A percentile compares a stretch with the other conserved stretches of the same genome.
Evolutionary conservation across 1,139 yeast genomes (phyloP).

Genomic region (Blastobotrys serpentis): DNA sequence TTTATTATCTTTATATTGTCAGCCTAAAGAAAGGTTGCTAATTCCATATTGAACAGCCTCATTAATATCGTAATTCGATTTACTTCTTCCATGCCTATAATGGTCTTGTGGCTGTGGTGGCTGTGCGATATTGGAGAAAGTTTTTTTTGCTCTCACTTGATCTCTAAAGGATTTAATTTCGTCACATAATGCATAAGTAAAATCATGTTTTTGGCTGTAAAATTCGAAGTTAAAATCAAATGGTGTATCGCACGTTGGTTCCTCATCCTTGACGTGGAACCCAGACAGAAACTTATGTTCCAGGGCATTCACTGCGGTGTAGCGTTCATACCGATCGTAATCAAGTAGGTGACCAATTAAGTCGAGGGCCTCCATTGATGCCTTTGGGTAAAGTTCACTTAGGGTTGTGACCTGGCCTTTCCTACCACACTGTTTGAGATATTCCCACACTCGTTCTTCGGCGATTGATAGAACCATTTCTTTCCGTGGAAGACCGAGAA

Average conservation of each 20-base stretch:
- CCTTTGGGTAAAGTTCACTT: constrained; percentile 60
- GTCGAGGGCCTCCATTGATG: constrained; percentile 72
- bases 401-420: constrained; percentile 52
- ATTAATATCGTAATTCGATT: neutral
- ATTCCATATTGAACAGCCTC: constrained; percentile 2
- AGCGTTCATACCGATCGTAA: constrained; percentile 74
- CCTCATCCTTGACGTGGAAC: constrained; percentile 86
- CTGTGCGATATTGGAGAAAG: neutral
- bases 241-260: constrained; percentile 67
- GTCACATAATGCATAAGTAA: constrained; percentile 51
- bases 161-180: constrained; percentile 72
- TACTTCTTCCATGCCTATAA: neutral
- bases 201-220: constrained; percentile 14
- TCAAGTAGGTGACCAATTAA: constrained; percentile 70
- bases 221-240: constrained; percentile 77
- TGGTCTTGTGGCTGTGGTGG: neutral
- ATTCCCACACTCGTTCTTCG: constrained; percentile 21
- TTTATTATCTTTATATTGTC: neutral
- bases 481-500: constrained; percentile 81
- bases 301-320: constrained; percentile 78
- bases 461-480: constrained; percentile 42
- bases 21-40: neutral
- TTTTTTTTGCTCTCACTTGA: constrained; percentile 53
- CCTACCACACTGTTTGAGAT: constrained; percentile 20
- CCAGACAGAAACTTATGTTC: constrained; percentile 74